Base-by-base conservation (phyloP, 2,329 filamentous ascomycete species). In the Zymoseptoria brevis region DNA sequence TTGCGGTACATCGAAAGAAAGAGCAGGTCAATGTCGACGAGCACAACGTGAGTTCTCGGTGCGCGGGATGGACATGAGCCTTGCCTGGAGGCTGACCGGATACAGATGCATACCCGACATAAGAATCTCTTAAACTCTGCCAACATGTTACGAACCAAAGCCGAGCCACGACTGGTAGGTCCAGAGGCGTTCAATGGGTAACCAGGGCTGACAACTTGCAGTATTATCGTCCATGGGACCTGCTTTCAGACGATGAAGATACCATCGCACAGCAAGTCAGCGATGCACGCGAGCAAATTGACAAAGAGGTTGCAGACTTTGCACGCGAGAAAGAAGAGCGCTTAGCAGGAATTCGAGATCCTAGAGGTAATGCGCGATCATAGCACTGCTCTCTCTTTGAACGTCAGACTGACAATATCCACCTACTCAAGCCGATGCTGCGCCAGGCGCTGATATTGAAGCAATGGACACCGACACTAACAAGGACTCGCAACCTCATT, bases 141-240 rank as follows among this genome's bases (percentile, higher is more conserved):
- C 29, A 82, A 83, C 57, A 93, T 87, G 68, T 76, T 96, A 54
- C 80, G 80, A 64, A 96, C 93, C 4, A 84, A 77, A 65, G 77
- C 86, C 48, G 79, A 86, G 67, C 93, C 93, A 2, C 82, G 77
- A 64, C 77, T 96, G 69, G 91, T 96, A 80, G 71, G 88, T 48
- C 13, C 16, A 13, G 41, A 16, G 8, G 8, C 30, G 16, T 19
- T 19, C 11, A 4, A 19, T 19, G 19, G 1, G 49, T 22, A 8
- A 30, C 19, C 51, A 19, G 54, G 57, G 19, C 54, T 60, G 16
- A 64, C 57, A 29, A 22, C 19, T 71, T 65, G 50, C 64, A 96
- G 90, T 93, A 88, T 73, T 96, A 94, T 74, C 86, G 87, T 52
- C 93, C 93, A 0, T 95, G 88, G 87, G 85, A 90, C 67, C 79